Base-by-base conservation (phyloP, 164 flowering plant species). In the Magnolia sinica region DNA sequence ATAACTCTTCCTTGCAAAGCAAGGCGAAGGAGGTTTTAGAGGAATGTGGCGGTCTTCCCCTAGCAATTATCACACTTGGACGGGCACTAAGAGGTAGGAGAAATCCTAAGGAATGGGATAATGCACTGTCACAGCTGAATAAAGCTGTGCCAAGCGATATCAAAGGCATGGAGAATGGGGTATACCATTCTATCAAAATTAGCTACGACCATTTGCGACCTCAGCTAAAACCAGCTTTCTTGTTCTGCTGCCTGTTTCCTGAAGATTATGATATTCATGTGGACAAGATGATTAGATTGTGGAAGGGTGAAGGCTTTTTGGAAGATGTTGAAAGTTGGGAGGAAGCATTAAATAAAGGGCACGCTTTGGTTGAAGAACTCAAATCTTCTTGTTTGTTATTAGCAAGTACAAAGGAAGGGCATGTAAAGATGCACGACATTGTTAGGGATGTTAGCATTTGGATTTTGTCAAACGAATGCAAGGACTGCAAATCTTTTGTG, bases 231-330 rank as follows among this genome's bases (percentile, higher is more conserved):
- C 29, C 61, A 14, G 64, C 71, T n/a, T 72, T 71, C 29, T 50
- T 76, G 8, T 76, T 63, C 8, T 76, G 79, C 50, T 22, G 70
- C 8, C 50, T 76, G 20, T 76, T n/a, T 70, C 79, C 79, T 22
- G 79, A 76, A 64, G 79, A 51, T 50, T 18, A 22, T 55, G 67
- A 52, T 8, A 76, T 76, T 11, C 3, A n/a, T 49, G 16, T 6
- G 11, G 58, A 70, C 8, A 68, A 73, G 50, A 66, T 85, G 71
- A 69, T 78, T 59, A 13, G 19, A 0, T 37, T 13, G 23, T 78
- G 76, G 70, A 80, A 78, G n/a, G 65, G 18, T 19, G 85, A 80
- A 52, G 85, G 81, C 22, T 27, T 83, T 7, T 10, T 82, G 4
- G 79, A 77, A 61, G 79, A 58, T 66, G 24, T 13, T 22, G 23